Evolutionary conservation across 805 yeast species (phyloP), one percentile per base, ranked within the genome.

Genomic region (Cyberlindnera mrakii): DNA sequence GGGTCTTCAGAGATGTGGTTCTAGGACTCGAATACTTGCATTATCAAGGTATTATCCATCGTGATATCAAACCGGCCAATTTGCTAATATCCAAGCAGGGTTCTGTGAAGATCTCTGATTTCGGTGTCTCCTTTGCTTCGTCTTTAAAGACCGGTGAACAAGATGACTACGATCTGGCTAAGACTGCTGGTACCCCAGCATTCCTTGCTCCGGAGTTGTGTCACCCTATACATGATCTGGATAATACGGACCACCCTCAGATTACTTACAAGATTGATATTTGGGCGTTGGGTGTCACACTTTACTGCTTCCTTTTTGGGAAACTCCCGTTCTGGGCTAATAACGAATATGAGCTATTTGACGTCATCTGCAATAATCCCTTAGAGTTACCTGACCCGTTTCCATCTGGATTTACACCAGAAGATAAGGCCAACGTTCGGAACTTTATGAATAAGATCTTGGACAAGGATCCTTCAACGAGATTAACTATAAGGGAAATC

Each of bases 151-250:
- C 55, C 17, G 71, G 65, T 23, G 79, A 77, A 39, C 78, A 75
- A 20, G 71, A 76, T 50, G 96, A 89, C 48, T 67, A 80, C 43
- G 97, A 91, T 54, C 70, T 91, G 48, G 95, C 96, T 2, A 91
- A 90, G 62, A 91, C 98, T 0, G 98, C 95, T 0, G 99, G 98
- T 5, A 91, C 98, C 0, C 98, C 98, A 2, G 97, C 96, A 0
- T 91, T 91, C 62, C 82, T 89, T 56, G 96, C 98, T 0, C 96
- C 96, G 0, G 99, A 93, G 60, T 70, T 90, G 37, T 90, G 96
- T 58, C 72, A 74, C 42, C 80, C 85, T 1, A 29, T 53, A 13
- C 46, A 37, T 18, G 60, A 57, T 30, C 61, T 58, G 18, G 54
- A 60, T 4, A 45, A 48, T 34, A 46, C 10, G 9, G 15, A 18